Evolutionary conservation across 495 filamentous ascomycete genomes (phyloP), one percentile per base, ranked within the genome.

Genomic region (Aspergillus nidulans): DNA sequence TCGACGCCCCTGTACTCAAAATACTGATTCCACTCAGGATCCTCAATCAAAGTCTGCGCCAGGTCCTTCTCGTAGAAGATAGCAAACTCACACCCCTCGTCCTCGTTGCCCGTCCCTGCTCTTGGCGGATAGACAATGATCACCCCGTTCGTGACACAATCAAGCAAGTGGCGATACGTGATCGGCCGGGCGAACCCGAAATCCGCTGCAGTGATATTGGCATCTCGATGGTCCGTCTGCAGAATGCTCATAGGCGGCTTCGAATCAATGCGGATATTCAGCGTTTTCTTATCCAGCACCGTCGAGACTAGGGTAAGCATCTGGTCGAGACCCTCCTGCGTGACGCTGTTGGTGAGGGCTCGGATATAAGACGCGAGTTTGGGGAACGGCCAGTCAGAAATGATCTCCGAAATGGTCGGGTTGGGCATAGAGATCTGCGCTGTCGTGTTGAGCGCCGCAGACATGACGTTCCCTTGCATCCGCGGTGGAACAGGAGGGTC

Each of bases 31-130:
- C 66, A 69, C 40, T 75, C 72, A 4, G 61, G 53, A 61, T 79
- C 75, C 7, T 65, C 60, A 15, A 74, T 56, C 13, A 80, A 51
- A 7, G 24, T 47, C 21, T 69, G 49, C 16, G 62, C 63, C 26
- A 72, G 46, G 13, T 63, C 53, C 49, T 61, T 69, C 61, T 78
- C 77, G 39, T 72, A 69, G 0, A 65, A 47, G 39, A 79, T 65
- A 23, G 67, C 58, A 53, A 79, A 68, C 60, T 77, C 75, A 18
- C 57, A 65, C 1, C 77, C 77, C 45, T 79, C 72, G 46, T 77
- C 69, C 9, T 68, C 59, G 6, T 9, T 19, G 0, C 21, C 44
- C 6, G 49, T 56, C 15, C 30, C 10, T 12, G 8, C 30, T 12
- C 30, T 34, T 40, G 63, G 51, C 16, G 63, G 63, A 16, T 66